Conservation (phyloP, 176 grass and related monocot species). For the Themeda triandra region DNA sequence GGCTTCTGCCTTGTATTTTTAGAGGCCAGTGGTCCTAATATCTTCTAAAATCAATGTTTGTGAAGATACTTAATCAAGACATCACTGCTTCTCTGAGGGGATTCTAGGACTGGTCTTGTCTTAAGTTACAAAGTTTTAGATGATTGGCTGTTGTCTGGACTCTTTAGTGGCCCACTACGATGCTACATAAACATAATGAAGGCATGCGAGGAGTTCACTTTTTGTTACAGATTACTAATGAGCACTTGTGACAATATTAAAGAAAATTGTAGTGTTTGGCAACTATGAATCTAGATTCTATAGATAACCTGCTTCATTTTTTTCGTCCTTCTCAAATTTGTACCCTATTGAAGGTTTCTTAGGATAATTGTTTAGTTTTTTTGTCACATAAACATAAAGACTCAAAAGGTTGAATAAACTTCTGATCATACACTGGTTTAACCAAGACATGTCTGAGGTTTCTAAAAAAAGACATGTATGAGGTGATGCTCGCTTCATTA, state of each 20-base stretch:
- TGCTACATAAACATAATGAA: neutral
- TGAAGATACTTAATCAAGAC: constrained; percentile 1
- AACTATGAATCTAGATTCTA: neutral
- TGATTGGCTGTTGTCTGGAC: neutral
- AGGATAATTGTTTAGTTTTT: neutral
- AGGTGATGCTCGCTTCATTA: neutral
- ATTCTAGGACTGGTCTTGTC: neutral
- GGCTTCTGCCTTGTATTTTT: neutral
- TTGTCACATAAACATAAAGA: neutral
- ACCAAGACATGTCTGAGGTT: neutral
- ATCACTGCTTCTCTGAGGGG: constrained; percentile 1
- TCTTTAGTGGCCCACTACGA: neutral
- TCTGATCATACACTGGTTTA: neutral
- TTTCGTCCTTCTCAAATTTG: neutral
- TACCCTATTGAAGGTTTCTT: neutral
- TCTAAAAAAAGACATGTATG: too few relatives aligned
- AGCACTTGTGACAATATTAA: neutral
- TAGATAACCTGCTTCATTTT: neutral
- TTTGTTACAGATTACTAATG: neutral
- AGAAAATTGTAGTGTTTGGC: neutral
- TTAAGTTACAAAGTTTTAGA: constrained; percentile 9
- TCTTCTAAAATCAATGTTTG: constrained; percentile 23
- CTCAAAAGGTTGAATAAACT: neutral
- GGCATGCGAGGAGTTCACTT: neutral
- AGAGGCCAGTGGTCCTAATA: neutral